Percentiles rank a stretch among this genome's conserved stretches.
Evolutionary conservation across 1,284 basidiomycete genomes (phyloP).

Genomic region (Amylostereum chailletii): DNA sequence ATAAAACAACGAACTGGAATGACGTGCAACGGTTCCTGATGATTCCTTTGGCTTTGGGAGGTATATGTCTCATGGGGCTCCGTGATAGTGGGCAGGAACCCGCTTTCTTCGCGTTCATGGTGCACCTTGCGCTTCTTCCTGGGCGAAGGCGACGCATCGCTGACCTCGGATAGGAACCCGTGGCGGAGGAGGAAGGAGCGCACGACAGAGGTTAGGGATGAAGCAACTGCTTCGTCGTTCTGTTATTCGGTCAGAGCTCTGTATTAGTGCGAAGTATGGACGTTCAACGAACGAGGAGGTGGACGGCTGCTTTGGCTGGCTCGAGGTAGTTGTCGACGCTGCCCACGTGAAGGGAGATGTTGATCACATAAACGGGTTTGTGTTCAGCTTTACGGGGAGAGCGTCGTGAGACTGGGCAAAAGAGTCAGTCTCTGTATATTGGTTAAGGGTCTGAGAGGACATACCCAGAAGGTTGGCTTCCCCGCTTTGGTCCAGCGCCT

Average conservation of each 20-base stretch:
- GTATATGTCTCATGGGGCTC: not conserved
- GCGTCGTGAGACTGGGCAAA: conserved; percentile 30
- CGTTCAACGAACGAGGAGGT: conserved; percentile 48
- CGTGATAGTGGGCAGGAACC: too few relatives aligned
- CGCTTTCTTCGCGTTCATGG: too few relatives aligned
- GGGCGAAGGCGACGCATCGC: conserved; percentile 6
- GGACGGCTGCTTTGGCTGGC: conserved; percentile 62
- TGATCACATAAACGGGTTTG: conserved; percentile 75
- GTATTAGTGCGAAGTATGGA: too few relatives aligned
- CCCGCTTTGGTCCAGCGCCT: conserved; percentile 61
- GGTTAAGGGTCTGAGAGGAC: conserved; percentile 3
- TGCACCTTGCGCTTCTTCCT: conserved; percentile 16
- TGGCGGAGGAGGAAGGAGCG: conserved; percentile 60
- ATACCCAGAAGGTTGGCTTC: conserved; percentile 32
- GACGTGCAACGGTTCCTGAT: not conserved
- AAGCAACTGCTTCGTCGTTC: conserved; percentile 43
- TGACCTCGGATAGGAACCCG: conserved; percentile 35
- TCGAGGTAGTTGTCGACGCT: conserved; percentile 73
- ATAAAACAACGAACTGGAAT: conserved; percentile 1
- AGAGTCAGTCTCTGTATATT: conserved; percentile 3
- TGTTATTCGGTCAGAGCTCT: conserved; percentile 16
- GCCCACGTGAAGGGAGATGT: conserved; percentile 54
- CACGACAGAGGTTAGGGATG: conserved; percentile 51
- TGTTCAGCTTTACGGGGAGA: conserved; percentile 72
- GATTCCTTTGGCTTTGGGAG: not conserved